phyloP scores from a whole-genome alignment of 768 basidiomycete genomes.

The Russula brevipes region DNA sequence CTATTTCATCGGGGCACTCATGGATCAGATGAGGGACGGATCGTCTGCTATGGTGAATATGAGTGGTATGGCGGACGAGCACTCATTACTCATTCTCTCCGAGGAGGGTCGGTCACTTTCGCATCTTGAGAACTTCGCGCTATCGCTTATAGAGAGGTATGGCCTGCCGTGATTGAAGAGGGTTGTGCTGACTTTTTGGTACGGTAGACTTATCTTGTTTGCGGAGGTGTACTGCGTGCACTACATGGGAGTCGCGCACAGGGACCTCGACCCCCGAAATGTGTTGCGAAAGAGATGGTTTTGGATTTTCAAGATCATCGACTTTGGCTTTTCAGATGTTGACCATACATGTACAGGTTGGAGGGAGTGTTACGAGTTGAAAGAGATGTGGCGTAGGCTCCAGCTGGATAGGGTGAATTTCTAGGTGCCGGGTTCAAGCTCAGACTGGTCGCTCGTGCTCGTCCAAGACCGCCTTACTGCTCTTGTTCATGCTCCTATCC shows the following conservation, averaged over 20 bases:
- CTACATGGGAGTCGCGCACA: neutral
- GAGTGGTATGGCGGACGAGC: conserved; percentile 2
- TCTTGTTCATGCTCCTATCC: too few relatives aligned
- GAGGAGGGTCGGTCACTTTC: neutral
- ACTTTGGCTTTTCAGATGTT: neutral
- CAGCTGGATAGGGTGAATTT: neutral
- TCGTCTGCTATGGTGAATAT: neutral
- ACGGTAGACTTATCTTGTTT: neutral
- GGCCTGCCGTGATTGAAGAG: neutral
- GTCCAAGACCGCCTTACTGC: neutral
- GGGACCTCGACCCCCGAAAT: neutral
- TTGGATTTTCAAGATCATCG: neutral
- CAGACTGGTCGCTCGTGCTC: neutral
- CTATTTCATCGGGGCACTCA: neutral
- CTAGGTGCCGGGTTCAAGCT: neutral
- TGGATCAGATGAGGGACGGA: neutral
- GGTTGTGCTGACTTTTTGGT: neutral
- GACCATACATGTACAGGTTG: neutral
- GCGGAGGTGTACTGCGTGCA: neutral
- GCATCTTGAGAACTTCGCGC: neutral
- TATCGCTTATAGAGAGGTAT: neutral
- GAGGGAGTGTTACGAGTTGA: conserved; percentile 2
- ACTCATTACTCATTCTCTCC: conserved; percentile 2
- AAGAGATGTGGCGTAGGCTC: neutral
- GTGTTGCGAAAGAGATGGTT: neutral